Evolutionary conservation across 2,329 filamentous ascomycete genomes (phyloP).

Genomic region (Monilinia fructicola): DNA sequence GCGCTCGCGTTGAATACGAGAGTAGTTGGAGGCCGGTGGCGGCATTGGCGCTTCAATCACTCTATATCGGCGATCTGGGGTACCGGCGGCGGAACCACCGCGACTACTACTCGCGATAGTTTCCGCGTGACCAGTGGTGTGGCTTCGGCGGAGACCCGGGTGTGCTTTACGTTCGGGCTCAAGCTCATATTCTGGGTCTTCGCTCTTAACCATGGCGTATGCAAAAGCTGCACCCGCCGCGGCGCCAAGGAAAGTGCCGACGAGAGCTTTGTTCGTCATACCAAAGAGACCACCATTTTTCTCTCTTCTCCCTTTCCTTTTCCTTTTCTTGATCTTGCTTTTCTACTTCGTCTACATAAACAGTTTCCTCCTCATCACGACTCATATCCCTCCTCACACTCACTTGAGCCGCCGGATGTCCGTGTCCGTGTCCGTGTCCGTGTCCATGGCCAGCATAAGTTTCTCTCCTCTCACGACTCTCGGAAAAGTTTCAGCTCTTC

Average conservation of each 20-base stretch:
- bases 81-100: background rate
- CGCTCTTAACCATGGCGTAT: constrained; percentile 69
- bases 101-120: constrained; percentile 14
- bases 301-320: constrained; percentile 12
- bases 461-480: constrained; percentile 16
- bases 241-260: constrained; percentile 76
- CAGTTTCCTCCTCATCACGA: constrained; percentile 14
- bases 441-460: background rate
- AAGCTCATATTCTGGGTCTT: constrained; percentile 40
- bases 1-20: constrained; percentile 12
- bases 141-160: constrained; percentile 12
- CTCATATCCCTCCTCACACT: constrained; percentile 7
- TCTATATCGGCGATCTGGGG: constrained; percentile 9
- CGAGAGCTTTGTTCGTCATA: constrained; percentile 60
- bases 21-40: constrained; percentile 13
- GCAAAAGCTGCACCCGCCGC: constrained; percentile 75
- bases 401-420: background rate
- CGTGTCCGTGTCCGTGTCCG: too few relatives aligned
- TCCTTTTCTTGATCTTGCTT: constrained; percentile 23
- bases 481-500: constrained; percentile 25
- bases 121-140: constrained; percentile 19
- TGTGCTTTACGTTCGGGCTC: constrained; percentile 2
- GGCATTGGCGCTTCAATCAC: constrained; percentile 22
- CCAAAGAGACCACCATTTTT: constrained; percentile 34
- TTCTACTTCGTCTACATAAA: constrained; percentile 28